Percentiles rank a stretch among this genome's conserved stretches.
These are phyloP conservation scores for Conoideocrella luteorostrata DNA, from an alignment of 2,329 filamentous ascomycete species.

Conservation along the genomic window DNA sequence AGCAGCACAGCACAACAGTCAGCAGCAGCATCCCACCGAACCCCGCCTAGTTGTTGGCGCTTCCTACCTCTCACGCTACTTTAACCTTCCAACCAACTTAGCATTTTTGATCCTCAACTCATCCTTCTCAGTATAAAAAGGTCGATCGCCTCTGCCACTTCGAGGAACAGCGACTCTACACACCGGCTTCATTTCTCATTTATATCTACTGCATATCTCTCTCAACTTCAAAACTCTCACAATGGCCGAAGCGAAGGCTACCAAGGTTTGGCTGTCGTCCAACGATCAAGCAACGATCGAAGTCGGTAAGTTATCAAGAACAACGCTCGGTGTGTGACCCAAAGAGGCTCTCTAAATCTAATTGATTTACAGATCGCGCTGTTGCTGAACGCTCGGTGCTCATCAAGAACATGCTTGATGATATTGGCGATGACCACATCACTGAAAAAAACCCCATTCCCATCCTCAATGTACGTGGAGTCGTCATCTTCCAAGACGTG, in stretches of 20 bases:
- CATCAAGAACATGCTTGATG: slow-evolving; percentile 98
- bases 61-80: not conserved
- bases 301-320: slow-evolving; percentile 34
- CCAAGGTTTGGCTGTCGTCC: slow-evolving; percentile 43
- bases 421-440: slow-evolving; percentile 63
- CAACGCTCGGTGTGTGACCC: not conserved
- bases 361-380: slow-evolving; percentile 54
- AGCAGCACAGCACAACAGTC: too few species aligned
- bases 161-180: not conserved
- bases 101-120: not conserved
- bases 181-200: not conserved
- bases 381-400: slow-evolving; percentile 89
- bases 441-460: slow-evolving; percentile 65
- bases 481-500: not conserved
- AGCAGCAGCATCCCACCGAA: not conserved
- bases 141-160: not conserved
- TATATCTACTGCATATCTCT: not conserved
- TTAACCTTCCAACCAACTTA: not conserved
- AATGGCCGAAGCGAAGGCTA: slow-evolving; percentile 29
- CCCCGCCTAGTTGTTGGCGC: not conserved
- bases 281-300: slow-evolving; percentile 43
- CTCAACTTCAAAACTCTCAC: slow-evolving; percentile 10
- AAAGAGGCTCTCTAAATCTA: not conserved
- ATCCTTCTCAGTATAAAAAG: not conserved
- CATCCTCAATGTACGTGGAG: slow-evolving; percentile 66